Conservation (phyloP, 2,329 filamentous ascomycete genomes). For the Ophiostoma montium region DNA sequence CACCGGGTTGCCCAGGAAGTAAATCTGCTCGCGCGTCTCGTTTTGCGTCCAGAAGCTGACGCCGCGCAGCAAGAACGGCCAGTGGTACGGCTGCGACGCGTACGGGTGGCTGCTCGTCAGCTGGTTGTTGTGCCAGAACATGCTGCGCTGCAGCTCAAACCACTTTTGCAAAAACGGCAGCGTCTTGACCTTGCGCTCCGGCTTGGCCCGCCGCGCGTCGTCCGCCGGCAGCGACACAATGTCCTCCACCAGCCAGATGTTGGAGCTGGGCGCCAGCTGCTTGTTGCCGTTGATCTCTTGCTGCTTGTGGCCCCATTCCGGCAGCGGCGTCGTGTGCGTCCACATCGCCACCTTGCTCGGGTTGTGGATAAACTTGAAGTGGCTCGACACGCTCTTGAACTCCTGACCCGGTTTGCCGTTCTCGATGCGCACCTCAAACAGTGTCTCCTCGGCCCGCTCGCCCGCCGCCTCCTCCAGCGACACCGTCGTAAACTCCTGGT, state of each 20-base stretch:
- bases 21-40: slow-evolving; percentile 90
- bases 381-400: slow-evolving; percentile 79
- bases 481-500: slow-evolving; percentile 94
- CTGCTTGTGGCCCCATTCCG: slow-evolving; percentile 93
- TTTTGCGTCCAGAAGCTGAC: slow-evolving; percentile 99
- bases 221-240: slow-evolving; percentile 66
- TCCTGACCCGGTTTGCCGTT: slow-evolving; percentile 66
- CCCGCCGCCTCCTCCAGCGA: slow-evolving; percentile 56
- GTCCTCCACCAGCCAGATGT: slow-evolving; percentile 88
- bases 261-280: slow-evolving; percentile 76
- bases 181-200: slow-evolving; percentile 64
- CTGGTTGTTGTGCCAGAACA: slow-evolving; percentile 99
- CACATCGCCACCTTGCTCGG: slow-evolving; percentile 98
- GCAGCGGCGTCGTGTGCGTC: slow-evolving; percentile 90
- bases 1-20: slow-evolving; percentile 92
- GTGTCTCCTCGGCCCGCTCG: slow-evolving; percentile 68
- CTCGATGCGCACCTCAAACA: slow-evolving; percentile 88
- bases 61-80: slow-evolving; percentile 92
- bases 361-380: slow-evolving; percentile 92
- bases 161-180: slow-evolving; percentile 88
- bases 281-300: slow-evolving; percentile 99
- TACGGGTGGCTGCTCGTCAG: slow-evolving; percentile 96
- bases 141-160: slow-evolving; percentile 88
- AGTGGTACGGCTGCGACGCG: slow-evolving; percentile 85
- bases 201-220: slow-evolving; percentile 58